Conservation (phyloP, 495 filamentous ascomycete species). For the Aspergillus mulundensis region DNA sequence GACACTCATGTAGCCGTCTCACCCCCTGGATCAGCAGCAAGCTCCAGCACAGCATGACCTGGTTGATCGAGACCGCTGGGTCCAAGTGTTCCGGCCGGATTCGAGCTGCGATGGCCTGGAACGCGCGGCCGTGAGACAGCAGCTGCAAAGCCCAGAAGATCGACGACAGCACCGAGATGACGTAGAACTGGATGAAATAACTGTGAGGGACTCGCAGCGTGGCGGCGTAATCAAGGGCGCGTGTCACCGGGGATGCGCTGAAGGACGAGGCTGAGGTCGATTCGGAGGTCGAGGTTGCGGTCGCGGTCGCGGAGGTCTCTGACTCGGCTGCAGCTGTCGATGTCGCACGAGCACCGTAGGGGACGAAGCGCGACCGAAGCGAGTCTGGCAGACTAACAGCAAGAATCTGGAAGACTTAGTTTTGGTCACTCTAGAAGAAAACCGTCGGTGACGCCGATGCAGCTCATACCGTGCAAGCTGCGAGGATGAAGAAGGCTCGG, state of each 20-base stretch:
- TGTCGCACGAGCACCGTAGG: constrained; percentile 55
- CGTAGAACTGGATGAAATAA: constrained; percentile 87
- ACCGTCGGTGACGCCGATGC: neutral
- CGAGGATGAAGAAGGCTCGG: constrained; percentile 42
- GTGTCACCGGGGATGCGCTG: constrained; percentile 12
- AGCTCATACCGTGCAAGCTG: constrained; percentile 45
- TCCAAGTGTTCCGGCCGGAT: constrained; percentile 32
- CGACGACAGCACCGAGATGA: constrained; percentile 64
- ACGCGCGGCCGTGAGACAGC: constrained; percentile 48
- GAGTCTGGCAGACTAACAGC: constrained; percentile 46
- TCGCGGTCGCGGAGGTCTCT: constrained; percentile 7
- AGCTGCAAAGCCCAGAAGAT: constrained; percentile 75
- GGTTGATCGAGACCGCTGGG: constrained; percentile 56
- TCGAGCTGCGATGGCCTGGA: constrained; percentile 35
- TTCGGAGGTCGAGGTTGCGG: neutral
- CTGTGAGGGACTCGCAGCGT: constrained; percentile 68
- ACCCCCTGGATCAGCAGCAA: constrained; percentile 70
- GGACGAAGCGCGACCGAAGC: constrained; percentile 51
- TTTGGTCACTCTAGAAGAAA: constrained; percentile 19
- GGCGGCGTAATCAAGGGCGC: constrained; percentile 50
- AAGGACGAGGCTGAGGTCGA: constrained; percentile 10
- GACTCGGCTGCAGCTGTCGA: constrained; percentile 21
- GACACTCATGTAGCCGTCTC: constrained; percentile 71
- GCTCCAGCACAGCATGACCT: constrained; percentile 63
- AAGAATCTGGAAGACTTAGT: constrained; percentile 45